Base-by-base conservation (phyloP, 371 early-diverging fungal species). In the Rhizomucor miehei region DNA sequence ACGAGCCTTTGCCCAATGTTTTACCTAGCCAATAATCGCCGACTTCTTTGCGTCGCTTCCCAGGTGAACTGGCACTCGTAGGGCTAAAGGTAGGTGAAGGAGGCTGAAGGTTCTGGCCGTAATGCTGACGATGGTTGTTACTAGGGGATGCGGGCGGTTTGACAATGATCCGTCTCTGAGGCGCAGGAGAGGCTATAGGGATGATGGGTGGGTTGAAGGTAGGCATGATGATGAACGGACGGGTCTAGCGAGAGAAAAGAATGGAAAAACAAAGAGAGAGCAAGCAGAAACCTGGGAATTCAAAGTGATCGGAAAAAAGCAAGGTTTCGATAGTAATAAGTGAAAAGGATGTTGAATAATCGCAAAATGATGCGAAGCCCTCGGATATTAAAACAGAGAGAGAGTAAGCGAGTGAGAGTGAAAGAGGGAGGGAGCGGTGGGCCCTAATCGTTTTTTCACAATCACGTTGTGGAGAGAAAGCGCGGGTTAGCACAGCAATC, bases 11-110 rank as follows among this genome's bases (percentile, higher is more conserved):
- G 24, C 93, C 93, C 9, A 92, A 57, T 14, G 89, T 89, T 58
- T 88, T 88, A 20, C 90, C 89, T 43, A 92, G 62, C 56, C 81
- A 60, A 59, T 90, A 92, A 40, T 90, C 90, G 14, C 93, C 93
- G 36, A 92, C 71, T 23, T 80, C 75, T 64, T 77, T 77, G 51
- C 78, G 66, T 19, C 74, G 54, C 21, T 68, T 77, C 2, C 70
- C 72, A 50, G 77, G 74, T 17, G 77, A 69, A 47, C 37, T 17
- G 12, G 48, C 41, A 29, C 29, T 29, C 29, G 29, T 29, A 5
- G 29, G 29, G 8, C 29, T 29, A 29, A 29, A 29, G 3, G 29
- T 29, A 20, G 35, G n/a, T 24, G 51, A 10, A n/a, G 13, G 23
- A 21, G 40, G 44, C 39, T 44, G 19, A 13, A n/a, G 41, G 41